Conservation (phyloP, 768 basidiomycete genomes). For the Lentinus tigrinus region DNA sequence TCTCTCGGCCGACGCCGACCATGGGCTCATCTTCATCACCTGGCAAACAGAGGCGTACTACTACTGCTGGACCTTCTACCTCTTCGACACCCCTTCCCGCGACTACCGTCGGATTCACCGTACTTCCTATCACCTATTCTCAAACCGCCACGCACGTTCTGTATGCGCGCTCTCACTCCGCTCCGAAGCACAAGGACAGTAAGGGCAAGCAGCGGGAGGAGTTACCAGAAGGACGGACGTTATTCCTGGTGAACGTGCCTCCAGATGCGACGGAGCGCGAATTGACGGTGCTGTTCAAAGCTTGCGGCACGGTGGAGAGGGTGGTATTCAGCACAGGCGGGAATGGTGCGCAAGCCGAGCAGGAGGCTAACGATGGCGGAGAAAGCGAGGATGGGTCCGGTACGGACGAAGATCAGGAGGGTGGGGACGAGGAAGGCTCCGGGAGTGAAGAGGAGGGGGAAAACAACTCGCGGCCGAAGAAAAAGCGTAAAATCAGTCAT, state of each 20-base stretch:
- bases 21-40: constrained; percentile 5
- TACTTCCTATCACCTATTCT: constrained; percentile 42
- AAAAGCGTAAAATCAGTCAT: constrained; percentile 32
- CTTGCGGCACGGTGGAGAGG: constrained; percentile 73
- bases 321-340: constrained; percentile 50
- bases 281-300: constrained; percentile 72
- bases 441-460: constrained; percentile 36
- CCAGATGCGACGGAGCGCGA: constrained; percentile 86
- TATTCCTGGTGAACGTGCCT: constrained; percentile 89
- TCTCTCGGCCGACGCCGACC: not conserved
- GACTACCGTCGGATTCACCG: constrained; percentile 46
- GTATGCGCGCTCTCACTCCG: constrained; percentile 70
- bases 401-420: constrained; percentile 36
- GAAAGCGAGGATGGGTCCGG: constrained; percentile 33
- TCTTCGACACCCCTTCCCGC: constrained; percentile 19
- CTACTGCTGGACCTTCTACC: not conserved
- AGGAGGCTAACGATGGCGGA: constrained; percentile 34
- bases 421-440: constrained; percentile 34
- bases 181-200: constrained; percentile 40
- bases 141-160: constrained; percentile 59
- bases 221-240: constrained; percentile 61
- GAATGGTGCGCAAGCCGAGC: constrained; percentile 33
- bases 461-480: constrained; percentile 31
- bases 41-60: not conserved
- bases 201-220: constrained; percentile 22